Evolutionary conservation across 768 basidiomycete genomes (phyloP), one percentile per base, ranked within the genome.

Genomic region (Coprinopsis cinerea): DNA sequence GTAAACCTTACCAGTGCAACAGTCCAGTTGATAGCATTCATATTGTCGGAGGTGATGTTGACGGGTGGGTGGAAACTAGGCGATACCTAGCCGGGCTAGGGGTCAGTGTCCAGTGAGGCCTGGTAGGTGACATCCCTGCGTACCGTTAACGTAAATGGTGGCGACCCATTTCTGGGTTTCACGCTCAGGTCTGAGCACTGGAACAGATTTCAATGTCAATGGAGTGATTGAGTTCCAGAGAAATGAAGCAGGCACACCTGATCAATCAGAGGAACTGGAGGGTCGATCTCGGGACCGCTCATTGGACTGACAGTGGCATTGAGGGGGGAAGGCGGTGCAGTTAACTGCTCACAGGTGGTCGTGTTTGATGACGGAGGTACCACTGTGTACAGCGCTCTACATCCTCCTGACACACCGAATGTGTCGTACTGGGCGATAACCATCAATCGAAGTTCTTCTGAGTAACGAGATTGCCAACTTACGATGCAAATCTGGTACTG

Each of bases 401-500:
- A 79, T 13, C 79, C 79, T n/a, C 78, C 78, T 1, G 75, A 66
- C 9, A 67, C 62, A 6, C 77, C 77, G 28, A 68, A 69, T 5
- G 55, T 62, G 51, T 75, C 78, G 56, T 70, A 73, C 77, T 79
- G 28, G 27, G 5, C 15, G 23, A n/a, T n/a, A n/a, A n/a, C n/a
- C n/a, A n/a, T n/a, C n/a, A n/a, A n/a, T n/a, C n/a, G n/a, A n/a
- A 39, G 7, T 35, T 17, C 44, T 17, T 26, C 30, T 7, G 13
- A 7, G 7, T 30, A 27, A 25, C 32, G 18, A 14, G 25, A 36
- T 15, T 26, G 10, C 5, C 2, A 28, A 28, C 60, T 28, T 48
- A 78, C 77, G 77, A 80, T 78, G 67, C 78, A 80, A 52, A 78
- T 76, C 59, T 80, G 76, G 60, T 77, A 80, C 68, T 72, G 60